phyloP scores from a whole-genome alignment of 2,329 filamentous ascomycete species.

The Ceratocystis huliohia region DNA sequence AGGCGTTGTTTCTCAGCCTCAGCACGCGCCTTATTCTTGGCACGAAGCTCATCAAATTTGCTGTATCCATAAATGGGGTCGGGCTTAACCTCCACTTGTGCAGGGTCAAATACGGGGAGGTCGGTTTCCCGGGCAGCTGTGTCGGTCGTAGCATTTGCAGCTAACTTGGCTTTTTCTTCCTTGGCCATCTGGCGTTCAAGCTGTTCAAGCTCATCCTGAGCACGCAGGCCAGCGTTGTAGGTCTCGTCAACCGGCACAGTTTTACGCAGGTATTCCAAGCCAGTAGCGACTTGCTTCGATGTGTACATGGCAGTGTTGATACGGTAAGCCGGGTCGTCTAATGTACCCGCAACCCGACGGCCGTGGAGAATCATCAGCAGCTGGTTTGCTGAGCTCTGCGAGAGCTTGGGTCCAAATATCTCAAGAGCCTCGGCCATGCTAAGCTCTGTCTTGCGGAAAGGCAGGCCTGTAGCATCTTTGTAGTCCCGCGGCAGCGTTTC shows the following conservation, averaged over 20 bases:
- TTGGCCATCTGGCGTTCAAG: slow-evolving; percentile 33
- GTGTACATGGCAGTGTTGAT: slow-evolving; percentile 37
- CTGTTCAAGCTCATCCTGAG: slow-evolving; percentile 47
- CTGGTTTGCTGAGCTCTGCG: slow-evolving; percentile 36
- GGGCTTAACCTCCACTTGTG: slow-evolving; percentile 24
- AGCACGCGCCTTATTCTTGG: slow-evolving; percentile 37
- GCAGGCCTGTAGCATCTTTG: slow-evolving; percentile 41
- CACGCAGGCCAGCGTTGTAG: slow-evolving; percentile 46
- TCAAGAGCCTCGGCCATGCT: slow-evolving; percentile 33
- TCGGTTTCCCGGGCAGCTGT: slow-evolving; percentile 24
- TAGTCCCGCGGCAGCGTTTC: slow-evolving; percentile 46
- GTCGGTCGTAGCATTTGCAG: slow-evolving; percentile 15
- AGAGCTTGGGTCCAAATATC: slow-evolving; percentile 41
- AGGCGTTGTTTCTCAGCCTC: slow-evolving; percentile 35
- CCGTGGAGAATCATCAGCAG: slow-evolving; percentile 49
- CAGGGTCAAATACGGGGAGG: slow-evolving; percentile 22
- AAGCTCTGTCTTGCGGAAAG: slow-evolving; percentile 40
- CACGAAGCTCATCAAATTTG: slow-evolving; percentile 44
- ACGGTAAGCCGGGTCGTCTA: slow-evolving; percentile 44
- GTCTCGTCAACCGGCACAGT: slow-evolving; percentile 47
- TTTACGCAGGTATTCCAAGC: slow-evolving; percentile 43
- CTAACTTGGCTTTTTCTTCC: slow-evolving; percentile 21
- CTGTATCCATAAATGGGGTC: slow-evolving; percentile 47
- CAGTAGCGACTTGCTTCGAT: slow-evolving; percentile 33
- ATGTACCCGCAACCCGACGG: slow-evolving; percentile 49